A percentile compares a stretch with the other conserved stretches of the same genome.
phyloP scores from a whole-genome alignment of 2,329 filamentous ascomycete species.

The Aureobasidium sp. region DNA sequence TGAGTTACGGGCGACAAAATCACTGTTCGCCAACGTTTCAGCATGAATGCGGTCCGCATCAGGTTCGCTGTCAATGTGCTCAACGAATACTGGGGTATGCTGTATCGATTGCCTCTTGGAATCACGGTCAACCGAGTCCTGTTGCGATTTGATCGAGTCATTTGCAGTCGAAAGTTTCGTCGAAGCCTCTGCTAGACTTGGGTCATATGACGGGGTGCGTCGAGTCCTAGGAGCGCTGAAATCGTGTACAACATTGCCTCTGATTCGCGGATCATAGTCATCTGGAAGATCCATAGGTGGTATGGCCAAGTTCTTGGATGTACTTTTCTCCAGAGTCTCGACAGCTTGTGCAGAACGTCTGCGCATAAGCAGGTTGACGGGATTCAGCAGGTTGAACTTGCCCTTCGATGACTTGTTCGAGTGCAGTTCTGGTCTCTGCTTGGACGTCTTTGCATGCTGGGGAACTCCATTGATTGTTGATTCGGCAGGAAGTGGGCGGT shows the following conservation, averaged over 20 bases:
- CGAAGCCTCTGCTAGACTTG: constrained; percentile 12
- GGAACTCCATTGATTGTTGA: constrained; percentile 15
- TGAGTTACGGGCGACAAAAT: constrained; percentile 40
- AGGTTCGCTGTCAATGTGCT: constrained; percentile 52
- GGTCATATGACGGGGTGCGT: constrained; percentile 25
- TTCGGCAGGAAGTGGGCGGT: constrained; percentile 18
- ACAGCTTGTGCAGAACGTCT: constrained; percentile 44
- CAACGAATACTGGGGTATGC: constrained; percentile 54
- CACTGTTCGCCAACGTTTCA: constrained; percentile 41
- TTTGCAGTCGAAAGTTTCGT: neutral
- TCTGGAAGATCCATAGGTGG: constrained; percentile 43
- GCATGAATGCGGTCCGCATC: constrained; percentile 38
- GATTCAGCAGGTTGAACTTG: constrained; percentile 43
- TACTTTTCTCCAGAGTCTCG: constrained; percentile 44
- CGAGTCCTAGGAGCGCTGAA: constrained; percentile 54
- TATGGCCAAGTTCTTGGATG: constrained; percentile 42
- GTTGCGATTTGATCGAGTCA: neutral
- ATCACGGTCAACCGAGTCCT: neutral
- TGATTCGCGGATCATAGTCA: constrained; percentile 57
- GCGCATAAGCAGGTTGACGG: constrained; percentile 53
- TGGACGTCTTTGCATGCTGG: constrained; percentile 16
- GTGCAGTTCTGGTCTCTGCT: constrained; percentile 14
- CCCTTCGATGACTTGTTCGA: constrained; percentile 16
- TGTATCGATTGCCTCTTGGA: constrained; percentile 22
- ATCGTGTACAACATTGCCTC: constrained; percentile 57